Base-by-base conservation (phyloP, 2,329 filamentous ascomycete species). In the Pseudogymnoascus sp. region DNA sequence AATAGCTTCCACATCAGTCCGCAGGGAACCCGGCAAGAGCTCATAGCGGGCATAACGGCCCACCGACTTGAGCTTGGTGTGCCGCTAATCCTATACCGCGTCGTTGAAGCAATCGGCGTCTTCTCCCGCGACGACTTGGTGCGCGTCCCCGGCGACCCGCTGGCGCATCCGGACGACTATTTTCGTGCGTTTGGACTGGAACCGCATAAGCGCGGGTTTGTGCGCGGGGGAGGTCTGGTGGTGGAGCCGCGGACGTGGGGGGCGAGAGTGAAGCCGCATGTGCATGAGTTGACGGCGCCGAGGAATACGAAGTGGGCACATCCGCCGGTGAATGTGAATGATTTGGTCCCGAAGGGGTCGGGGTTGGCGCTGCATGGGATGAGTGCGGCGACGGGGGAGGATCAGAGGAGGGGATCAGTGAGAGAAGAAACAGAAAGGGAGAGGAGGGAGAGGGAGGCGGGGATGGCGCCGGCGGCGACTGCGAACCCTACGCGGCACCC, bases 171-270 rank as follows among this genome's bases (percentile, higher is more conserved):
- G 4, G 44, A n/a, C 3, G 4, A 15, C 6, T 4, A 2, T 1
- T 54, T 54, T 26, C 44, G 44, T 9, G 44, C 44, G n/a, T 54
- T 54, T 54, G 44, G 44, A 26, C 26, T 54, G 26, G 44, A 54
- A 26, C 44, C 26, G 44, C 44, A 54, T 17, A 15, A 54, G 44
- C 44, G 44, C 2, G 44, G 44, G 26, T 54, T 11, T 54, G 26
- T 54, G 44, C 31, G 8, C 8, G 44, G 44, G n/a, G 4, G 2
- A 9, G n/a, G 33, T 17, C 26, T 54, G 26, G 26, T 54, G 11
- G 8, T 24, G n/a, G 44, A 54, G 9, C 44, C 44, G 26, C 10
- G 26, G 3, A 15, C 44, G 4, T 54, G 44, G 44, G 44, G 44
- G 4, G 44, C 44, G 26, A 4, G 44, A 4, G 44, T 54, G 26